These are phyloP conservation scores for Bremia lactucae DNA, from an alignment of 352 stramenopile genomes.

Conservation along the genomic window DNA sequence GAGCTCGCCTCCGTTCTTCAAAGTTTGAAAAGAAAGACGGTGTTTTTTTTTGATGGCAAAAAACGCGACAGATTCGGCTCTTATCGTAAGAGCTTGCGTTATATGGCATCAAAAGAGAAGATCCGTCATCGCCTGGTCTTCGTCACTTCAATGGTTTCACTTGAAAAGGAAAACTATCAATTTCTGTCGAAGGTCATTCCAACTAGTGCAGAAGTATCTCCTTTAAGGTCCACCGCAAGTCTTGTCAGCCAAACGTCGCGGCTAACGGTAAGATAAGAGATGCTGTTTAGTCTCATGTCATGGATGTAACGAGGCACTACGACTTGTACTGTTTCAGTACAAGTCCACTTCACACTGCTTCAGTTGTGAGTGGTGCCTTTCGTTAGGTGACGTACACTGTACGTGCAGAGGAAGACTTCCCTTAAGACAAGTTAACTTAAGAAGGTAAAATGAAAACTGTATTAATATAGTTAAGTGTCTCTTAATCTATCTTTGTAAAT, in stretches of 20 bases:
- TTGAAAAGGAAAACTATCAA: slow-evolving; percentile 1
- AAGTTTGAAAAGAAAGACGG: neutral
- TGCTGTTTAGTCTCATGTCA: slow-evolving; percentile 3
- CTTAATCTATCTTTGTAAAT: too few relatives aligned
- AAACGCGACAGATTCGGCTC: neutral
- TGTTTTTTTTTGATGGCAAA: slow-evolving; percentile 7
- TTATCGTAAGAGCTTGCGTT: neutral
- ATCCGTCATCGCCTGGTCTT: slow-evolving; percentile 1
- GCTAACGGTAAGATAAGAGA: neutral
- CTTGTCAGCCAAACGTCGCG: neutral
- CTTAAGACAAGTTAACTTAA: too few relatives aligned
- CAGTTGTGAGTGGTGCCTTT: too few relatives aligned
- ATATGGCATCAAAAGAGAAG: neutral
- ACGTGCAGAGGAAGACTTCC: too few relatives aligned
- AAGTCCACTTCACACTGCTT: too few relatives aligned
- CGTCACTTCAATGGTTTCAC: slow-evolving; percentile 2
- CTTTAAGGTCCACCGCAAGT: neutral
- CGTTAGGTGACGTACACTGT: too few relatives aligned
- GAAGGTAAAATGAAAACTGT: too few relatives aligned
- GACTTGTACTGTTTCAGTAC: too few relatives aligned
- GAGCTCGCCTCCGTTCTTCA: neutral
- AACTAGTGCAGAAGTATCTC: neutral
- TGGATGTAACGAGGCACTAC: too few relatives aligned
- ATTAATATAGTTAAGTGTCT: too few relatives aligned
- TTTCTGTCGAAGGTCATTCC: neutral